A percentile compares a stretch with the other conserved stretches of the same genome.
Evolutionary conservation across 139 green algal species (phyloP).

Genomic region (Helicosporidium sp.): DNA sequence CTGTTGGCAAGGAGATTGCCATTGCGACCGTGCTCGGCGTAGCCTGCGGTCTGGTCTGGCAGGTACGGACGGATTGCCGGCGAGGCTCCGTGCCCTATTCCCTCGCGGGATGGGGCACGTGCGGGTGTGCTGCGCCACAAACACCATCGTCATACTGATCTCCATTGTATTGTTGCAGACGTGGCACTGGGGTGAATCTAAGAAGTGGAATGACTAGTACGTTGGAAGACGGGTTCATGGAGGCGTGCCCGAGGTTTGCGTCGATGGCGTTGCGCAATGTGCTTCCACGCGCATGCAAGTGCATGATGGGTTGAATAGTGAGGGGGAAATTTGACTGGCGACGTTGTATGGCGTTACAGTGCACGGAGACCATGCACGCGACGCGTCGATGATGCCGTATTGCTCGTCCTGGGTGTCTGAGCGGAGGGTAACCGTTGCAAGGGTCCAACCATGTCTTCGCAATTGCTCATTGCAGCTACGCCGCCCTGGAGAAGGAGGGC

Average conservation of each 20-base stretch:
- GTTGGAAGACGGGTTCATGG: not conserved
- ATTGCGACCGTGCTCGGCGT: not conserved
- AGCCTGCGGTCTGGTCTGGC: conserved; percentile 1
- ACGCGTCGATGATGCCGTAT: not conserved
- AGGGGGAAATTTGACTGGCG: not conserved
- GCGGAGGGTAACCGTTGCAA: too few relatives aligned
- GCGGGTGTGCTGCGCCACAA: not conserved
- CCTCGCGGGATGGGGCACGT: not conserved
- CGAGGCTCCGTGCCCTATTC: not conserved
- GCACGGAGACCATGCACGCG: not conserved
- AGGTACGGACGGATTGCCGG: not conserved
- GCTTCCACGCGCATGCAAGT: too few relatives aligned
- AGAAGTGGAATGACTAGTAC: conserved; percentile 8
- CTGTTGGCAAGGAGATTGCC: not conserved
- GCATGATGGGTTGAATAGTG: not conserved
- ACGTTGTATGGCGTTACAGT: not conserved
- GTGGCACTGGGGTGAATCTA: conserved; percentile 8
- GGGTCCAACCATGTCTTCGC: too few relatives aligned
- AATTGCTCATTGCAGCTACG: too few relatives aligned
- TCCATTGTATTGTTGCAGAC: conserved; percentile 1
- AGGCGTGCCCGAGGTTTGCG: not conserved
- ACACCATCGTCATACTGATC: not conserved
- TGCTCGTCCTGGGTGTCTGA: too few relatives aligned
- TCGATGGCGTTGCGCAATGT: too few relatives aligned
- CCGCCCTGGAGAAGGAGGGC: too few relatives aligned